Percentiles rank a stretch among this genome's conserved stretches.
Evolutionary conservation across 208 protist species (phyloP).

Genomic region (Leishmania braziliensis): DNA sequence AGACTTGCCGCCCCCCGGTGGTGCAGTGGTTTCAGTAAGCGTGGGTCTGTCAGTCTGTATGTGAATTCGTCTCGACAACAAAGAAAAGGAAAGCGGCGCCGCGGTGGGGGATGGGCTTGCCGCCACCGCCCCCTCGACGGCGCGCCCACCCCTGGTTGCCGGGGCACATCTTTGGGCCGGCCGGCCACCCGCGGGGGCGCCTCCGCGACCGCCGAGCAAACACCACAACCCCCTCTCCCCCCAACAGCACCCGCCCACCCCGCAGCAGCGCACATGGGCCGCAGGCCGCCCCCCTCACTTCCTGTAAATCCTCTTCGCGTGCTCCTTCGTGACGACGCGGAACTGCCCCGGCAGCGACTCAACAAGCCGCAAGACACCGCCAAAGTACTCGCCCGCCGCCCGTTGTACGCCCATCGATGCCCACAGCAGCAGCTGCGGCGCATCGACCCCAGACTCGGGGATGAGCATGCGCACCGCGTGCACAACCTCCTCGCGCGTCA

Average conservation of each 20-base stretch:
- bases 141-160: too few species aligned
- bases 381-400: slow-evolving; percentile 67
- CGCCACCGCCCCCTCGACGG: not conserved
- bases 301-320: slow-evolving; percentile 56
- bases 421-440: slow-evolving; percentile 72
- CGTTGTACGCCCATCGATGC: slow-evolving; percentile 71
- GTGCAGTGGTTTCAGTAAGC: not conserved
- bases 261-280: not conserved
- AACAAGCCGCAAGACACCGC: slow-evolving; percentile 62
- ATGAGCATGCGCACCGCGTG: slow-evolving; percentile 55
- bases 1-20: not conserved
- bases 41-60: not conserved
- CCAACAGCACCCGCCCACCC: not conserved
- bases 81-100: not conserved
- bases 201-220: not conserved
- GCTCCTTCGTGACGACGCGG: slow-evolving; percentile 48
- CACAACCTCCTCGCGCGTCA: slow-evolving; percentile 42
- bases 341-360: slow-evolving; percentile 57
- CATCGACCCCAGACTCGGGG: slow-evolving; percentile 63
- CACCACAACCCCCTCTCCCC: not conserved
- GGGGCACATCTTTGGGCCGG: too few species aligned
- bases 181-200: not conserved
- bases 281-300: not conserved
- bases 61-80: not conserved
- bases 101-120: not conserved